phyloP scores from a whole-genome alignment of 2,329 filamentous ascomycete genomes.

The Pseudogymnoascus pannorum region DNA sequence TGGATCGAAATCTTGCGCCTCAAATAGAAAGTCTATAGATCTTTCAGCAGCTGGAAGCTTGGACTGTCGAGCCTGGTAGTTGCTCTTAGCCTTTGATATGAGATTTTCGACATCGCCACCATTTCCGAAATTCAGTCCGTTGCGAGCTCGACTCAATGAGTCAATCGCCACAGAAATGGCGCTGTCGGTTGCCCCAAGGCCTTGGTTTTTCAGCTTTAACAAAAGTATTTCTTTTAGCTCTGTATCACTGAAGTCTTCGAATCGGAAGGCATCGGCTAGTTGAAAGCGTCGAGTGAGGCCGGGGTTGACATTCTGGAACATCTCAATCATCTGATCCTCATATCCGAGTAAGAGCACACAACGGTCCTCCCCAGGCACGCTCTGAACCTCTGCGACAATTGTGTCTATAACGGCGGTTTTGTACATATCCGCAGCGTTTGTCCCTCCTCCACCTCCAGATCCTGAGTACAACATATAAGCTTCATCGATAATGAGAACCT shows the following conservation, averaged over 20 bases:
- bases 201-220: constrained; percentile 52
- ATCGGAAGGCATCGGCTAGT: constrained; percentile 54
- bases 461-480: constrained; percentile 58
- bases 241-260: constrained; percentile 57
- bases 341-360: constrained; percentile 68
- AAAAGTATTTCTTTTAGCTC: constrained; percentile 55
- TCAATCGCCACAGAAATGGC: constrained; percentile 50
- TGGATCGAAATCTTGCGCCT: constrained; percentile 43
- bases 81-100: constrained; percentile 43
- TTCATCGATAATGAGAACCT: constrained; percentile 75
- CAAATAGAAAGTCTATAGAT: constrained; percentile 21
- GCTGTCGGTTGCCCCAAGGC: constrained; percentile 42
- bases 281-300: constrained; percentile 62
- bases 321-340: constrained; percentile 58
- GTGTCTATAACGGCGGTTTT: constrained; percentile 64
- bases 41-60: constrained; percentile 12
- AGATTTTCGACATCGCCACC: constrained; percentile 68
- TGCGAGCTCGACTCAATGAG: constrained; percentile 52
- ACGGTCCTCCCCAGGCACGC: constrained; percentile 60
- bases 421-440: constrained; percentile 39
- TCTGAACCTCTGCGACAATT: constrained; percentile 67
- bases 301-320: constrained; percentile 69
- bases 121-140: constrained; percentile 63
- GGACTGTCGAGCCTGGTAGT: constrained; percentile 22
- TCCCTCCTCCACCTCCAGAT: constrained; percentile 23